Percentiles rank a stretch among this genome's conserved stretches.
These are phyloP conservation scores for Aphanomyces invadans DNA, from an alignment of 352 stramenopile genomes.

Conservation along the genomic window DNA sequence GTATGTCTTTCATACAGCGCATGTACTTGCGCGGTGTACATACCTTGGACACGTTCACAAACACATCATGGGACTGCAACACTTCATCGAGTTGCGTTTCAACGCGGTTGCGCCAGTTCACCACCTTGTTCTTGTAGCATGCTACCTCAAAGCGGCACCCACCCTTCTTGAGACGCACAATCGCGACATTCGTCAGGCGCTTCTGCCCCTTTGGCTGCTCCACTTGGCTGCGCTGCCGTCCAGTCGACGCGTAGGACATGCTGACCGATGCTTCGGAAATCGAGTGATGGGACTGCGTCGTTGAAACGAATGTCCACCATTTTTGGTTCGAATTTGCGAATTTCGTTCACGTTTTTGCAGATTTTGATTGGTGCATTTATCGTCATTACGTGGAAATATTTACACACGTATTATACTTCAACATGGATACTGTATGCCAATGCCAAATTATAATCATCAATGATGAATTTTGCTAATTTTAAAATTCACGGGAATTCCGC, in stretches of 20 bases:
- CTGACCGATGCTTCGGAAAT: not conserved
- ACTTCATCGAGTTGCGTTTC: slow-evolving; percentile 98
- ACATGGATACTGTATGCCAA: not conserved
- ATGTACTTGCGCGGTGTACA: no score
- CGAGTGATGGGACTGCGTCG: not conserved
- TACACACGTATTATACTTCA: no score
- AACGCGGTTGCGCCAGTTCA: slow-evolving; percentile 97
- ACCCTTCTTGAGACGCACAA: slow-evolving; percentile 91
- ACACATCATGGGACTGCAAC: slow-evolving; percentile 95
- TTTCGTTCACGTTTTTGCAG: no score
- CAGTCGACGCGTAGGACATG: slow-evolving; percentile 8
- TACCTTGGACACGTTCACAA: slow-evolving; percentile 95
- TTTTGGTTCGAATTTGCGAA: no score
- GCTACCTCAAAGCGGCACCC: slow-evolving; percentile 98
- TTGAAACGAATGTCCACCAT: not conserved
- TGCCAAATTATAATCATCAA: not conserved
- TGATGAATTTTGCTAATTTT: not conserved
- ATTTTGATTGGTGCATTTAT: no score
- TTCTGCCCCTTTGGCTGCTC: slow-evolving; percentile 69
- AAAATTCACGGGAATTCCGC: not conserved
- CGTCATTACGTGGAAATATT: no score
- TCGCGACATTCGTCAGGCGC: slow-evolving; percentile 96
- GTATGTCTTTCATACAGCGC: no score
- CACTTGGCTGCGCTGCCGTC: slow-evolving; percentile 9
- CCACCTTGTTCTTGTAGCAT: slow-evolving; percentile 99